Base-by-base conservation (phyloP, 1,139 yeast species). In the Pichia terricola region DNA sequence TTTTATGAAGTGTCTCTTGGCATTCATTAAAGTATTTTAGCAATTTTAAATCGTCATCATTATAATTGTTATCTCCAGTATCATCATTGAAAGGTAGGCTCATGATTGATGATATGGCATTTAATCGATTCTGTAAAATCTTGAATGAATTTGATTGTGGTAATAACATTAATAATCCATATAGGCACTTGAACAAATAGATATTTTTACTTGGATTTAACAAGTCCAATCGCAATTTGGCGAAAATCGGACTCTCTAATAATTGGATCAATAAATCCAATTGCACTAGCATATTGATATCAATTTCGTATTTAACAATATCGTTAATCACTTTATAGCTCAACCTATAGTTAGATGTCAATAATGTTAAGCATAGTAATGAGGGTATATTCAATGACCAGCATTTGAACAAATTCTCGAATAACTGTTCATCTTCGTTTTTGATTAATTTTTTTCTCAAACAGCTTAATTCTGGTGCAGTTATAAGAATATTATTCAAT, bases 301-400 rank as follows among this genome's bases (percentile, higher is more conserved):
- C 70, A 7, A 75, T 72, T 49, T 76, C 81, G 63, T 67, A 70
- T 41, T 75, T 77, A 0, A 75, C 70, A 42, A 76, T 59, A 32
- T 77, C 77, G 55, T 86, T 84, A 35, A 94, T 73, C 3, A 91
- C 82, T 35, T 79, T 69, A 59, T 79, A 91, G 0, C 96, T 95
- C 52, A 89, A 72, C 58, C 88, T 94, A 59, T 94, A 91, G 45
- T 88, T 87, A 44, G 91, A 91, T 0, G 97, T 85, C 30, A 91
- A 68, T 39, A 94, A 69, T 56, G 97, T 89, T 34, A 94, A 69
- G 0, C 95, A 81, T 38, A 94, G 68, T 0, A 91, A 87, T 28
- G 96, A 91, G 0, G 95, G 88, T 0, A 95, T 80, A 59, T 88
- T 89, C 52, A 84, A 84, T 54, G 95, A 81, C 98, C 98, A 94